Conservation (phyloP, 116 monocot genomes). For the Posidonia oceanica region DNA sequence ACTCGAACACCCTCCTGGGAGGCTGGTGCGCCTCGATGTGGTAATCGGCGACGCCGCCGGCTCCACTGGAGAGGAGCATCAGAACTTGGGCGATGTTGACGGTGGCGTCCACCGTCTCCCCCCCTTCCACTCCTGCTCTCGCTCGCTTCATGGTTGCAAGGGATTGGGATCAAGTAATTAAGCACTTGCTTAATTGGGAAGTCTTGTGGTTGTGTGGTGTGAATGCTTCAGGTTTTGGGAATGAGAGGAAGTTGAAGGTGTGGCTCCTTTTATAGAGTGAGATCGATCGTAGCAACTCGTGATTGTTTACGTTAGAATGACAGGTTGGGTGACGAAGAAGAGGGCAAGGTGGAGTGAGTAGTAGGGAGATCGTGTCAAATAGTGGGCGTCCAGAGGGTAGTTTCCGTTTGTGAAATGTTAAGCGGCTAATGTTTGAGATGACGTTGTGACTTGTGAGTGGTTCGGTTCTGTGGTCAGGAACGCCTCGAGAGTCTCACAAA, state of each 20-base stretch:
- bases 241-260: no score
- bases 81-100: conserved; percentile 38
- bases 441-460: no score
- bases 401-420: not conserved
- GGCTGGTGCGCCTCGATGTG: not conserved
- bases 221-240: no score
- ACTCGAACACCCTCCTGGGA: conserved; percentile 35
- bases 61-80: conserved; percentile 38
- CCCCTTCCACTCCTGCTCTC: conserved; percentile 14
- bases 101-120: conserved; percentile 17
- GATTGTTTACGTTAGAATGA: not conserved
- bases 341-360: not conserved
- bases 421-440: no score
- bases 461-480: no score
- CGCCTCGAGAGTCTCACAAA: no score
- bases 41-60: not conserved
- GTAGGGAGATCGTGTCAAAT: not conserved
- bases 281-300: not conserved
- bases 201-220: no score
- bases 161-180: no score
- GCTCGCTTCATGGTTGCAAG: conserved; percentile 20
- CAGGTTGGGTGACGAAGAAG: not conserved
- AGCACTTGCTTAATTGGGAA: no score
- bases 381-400: no score
- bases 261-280: not conserved